Evolutionary conservation across 179 eudicot genomes (phyloP).

Genomic region (Carnegiea gigantea): DNA sequence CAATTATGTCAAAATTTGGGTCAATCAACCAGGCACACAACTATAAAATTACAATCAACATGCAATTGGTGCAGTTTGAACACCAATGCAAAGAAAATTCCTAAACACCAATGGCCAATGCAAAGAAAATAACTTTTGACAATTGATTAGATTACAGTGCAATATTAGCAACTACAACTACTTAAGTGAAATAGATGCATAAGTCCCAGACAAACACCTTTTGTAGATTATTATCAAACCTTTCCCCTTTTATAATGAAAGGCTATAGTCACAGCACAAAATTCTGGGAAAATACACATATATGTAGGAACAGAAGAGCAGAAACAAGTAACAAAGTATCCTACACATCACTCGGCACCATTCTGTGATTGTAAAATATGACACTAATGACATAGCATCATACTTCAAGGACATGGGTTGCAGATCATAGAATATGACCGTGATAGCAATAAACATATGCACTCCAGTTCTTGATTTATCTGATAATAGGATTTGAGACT

Average conservation of each 20-base stretch:
- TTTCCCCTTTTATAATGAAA: too few species aligned
- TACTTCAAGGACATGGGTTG: neutral
- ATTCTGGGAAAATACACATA: too few species aligned
- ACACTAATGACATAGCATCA: neutral
- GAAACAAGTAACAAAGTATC: too few species aligned
- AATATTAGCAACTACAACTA: neutral
- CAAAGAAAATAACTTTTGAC: neutral
- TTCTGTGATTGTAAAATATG: neutral
- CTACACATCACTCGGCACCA: too few species aligned
- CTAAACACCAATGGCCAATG: too few species aligned
- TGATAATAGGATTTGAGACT: neutral
- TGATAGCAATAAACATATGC: neutral
- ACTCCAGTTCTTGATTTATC: neutral
- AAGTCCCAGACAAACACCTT: neutral
- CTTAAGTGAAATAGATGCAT: neutral
- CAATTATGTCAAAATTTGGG: neutral
- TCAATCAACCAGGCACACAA: neutral
- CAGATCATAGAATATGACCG: neutral
- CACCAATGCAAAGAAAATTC: neutral
- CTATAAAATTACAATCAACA: neutral
- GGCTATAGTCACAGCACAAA: neutral
- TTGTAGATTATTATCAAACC: too few species aligned
- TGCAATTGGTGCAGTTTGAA: too few species aligned
- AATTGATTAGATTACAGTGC: neutral
- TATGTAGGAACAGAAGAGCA: too few species aligned